These are phyloP conservation scores for Maudiozyma saulgeensis DNA, from an alignment of 805 yeast species.

Conservation along the genomic window DNA sequence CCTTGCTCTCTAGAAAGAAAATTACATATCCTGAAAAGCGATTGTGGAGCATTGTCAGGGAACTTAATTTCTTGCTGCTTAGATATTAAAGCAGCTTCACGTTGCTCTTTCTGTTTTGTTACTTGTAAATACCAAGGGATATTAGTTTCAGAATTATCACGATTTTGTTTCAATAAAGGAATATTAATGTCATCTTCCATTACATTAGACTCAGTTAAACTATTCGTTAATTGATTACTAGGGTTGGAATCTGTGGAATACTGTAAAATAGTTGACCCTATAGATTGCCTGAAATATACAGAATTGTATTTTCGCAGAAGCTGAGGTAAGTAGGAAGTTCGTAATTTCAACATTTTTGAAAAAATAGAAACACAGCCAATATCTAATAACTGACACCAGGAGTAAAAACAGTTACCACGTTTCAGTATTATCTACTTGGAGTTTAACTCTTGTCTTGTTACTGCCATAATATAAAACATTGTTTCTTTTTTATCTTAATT, in stretches of 20 bases:
- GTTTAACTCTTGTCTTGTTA: too few species aligned
- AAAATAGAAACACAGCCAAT: too few species aligned
- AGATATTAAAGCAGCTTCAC: background rate
- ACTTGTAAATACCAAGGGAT: conserved; percentile 56
- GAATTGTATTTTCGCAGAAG: too few species aligned
- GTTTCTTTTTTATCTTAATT: background rate
- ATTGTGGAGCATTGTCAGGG: conserved; percentile 50
- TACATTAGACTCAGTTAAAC: background rate
- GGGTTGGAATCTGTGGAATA: background rate
- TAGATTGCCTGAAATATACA: background rate
- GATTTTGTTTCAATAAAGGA: background rate
- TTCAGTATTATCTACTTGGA: too few species aligned
- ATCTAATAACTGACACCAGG: too few species aligned
- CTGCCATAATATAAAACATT: too few species aligned
- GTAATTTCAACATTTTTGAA: background rate
- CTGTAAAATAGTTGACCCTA: background rate
- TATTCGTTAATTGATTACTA: background rate
- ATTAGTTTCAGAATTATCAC: background rate
- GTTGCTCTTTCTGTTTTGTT: conserved; percentile 21
- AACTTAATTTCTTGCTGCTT: conserved; percentile 37
- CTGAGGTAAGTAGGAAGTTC: background rate
- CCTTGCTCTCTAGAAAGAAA: conserved; percentile 55
- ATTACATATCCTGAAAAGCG: conserved; percentile 29
- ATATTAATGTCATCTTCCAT: background rate
- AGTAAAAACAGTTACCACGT: too few species aligned